Conservation (phyloP, 2,329 filamentous ascomycete species). For the Epichloe uncinata region DNA sequence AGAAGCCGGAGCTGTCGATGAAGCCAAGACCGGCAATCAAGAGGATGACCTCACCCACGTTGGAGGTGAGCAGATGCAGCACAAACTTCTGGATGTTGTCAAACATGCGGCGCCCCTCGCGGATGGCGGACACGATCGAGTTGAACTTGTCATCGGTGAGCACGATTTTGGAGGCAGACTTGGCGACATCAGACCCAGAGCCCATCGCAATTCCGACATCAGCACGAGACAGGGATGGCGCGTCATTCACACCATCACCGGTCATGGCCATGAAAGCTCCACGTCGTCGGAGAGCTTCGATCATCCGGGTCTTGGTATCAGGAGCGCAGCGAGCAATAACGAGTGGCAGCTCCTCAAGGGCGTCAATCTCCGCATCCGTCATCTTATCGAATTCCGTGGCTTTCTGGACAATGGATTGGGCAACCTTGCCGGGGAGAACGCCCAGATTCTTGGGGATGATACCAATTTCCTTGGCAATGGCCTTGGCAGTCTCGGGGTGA, state of each 20-base stretch:
- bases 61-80: slow-evolving; percentile 64
- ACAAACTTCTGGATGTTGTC: slow-evolving; percentile 87
- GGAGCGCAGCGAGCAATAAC: slow-evolving; percentile 78
- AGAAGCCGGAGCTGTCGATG: slow-evolving; percentile 56
- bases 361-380: slow-evolving; percentile 62
- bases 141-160: slow-evolving; percentile 83
- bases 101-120: slow-evolving; percentile 73
- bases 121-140: slow-evolving; percentile 69
- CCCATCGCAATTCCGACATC: slow-evolving; percentile 89
- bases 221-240: slow-evolving; percentile 64
- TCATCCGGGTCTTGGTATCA: slow-evolving; percentile 82
- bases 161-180: slow-evolving; percentile 70
- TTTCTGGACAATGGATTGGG: slow-evolving; percentile 58
- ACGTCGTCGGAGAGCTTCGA: slow-evolving; percentile 70
- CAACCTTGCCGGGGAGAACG: slow-evolving; percentile 45
- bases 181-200: slow-evolving; percentile 75
- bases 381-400: slow-evolving; percentile 69
- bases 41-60: slow-evolving; percentile 72
- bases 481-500: slow-evolving; percentile 60
- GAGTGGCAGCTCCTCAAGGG: slow-evolving; percentile 59
- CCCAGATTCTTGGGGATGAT: slow-evolving; percentile 55
- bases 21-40: slow-evolving; percentile 72
- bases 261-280: slow-evolving; percentile 74
- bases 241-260: slow-evolving; percentile 82
- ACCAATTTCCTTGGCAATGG: slow-evolving; percentile 66